A percentile compares a stretch with the other conserved stretches of the same genome.
These are phyloP conservation scores for Elasticomyces elasticus DNA, from an alignment of 495 filamentous ascomycete species.

Conservation along the genomic window DNA sequence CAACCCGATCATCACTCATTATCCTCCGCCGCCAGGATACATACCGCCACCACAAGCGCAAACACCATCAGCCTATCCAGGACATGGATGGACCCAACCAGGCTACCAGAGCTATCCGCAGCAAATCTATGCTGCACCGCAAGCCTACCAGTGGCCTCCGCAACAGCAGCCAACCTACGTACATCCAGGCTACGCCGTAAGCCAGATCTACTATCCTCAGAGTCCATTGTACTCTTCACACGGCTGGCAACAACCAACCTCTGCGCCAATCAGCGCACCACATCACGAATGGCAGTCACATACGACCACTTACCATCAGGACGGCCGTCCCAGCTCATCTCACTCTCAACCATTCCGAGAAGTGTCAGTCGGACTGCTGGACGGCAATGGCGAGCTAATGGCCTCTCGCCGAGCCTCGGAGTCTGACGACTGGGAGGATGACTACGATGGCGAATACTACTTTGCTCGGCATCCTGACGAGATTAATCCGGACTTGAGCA, in stretches of 20 bases:
- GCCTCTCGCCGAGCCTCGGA: conserved; percentile 5
- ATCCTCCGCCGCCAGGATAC: conserved; percentile 34
- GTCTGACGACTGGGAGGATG: conserved; percentile 25
- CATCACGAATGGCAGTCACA: no score
- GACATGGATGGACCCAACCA: conserved; percentile 12
- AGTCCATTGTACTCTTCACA: not conserved
- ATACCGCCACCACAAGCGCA: conserved; percentile 21
- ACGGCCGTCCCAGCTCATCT: conserved; percentile 7
- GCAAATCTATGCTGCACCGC: conserved; percentile 16
- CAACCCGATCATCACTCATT: conserved; percentile 34
- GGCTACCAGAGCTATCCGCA: conserved; percentile 14
- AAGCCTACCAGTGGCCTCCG: conserved; percentile 11
- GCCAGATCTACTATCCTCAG: conserved; percentile 1
- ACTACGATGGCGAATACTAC: conserved; percentile 29
- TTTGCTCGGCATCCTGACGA: conserved; percentile 29
- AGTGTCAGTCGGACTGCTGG: not conserved
- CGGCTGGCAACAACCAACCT: no score
- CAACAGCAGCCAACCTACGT: conserved; percentile 12
- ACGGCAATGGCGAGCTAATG: conserved; percentile 17
- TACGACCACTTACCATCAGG: no score
- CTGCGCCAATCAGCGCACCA: no score
- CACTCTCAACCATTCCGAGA: not conserved
- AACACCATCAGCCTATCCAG: conserved; percentile 11
- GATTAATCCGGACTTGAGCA: conserved; percentile 29
- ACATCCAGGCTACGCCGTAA: conserved; percentile 1